Conservation (phyloP, 2,329 filamentous ascomycete species). For the Emmonsiellopsis sp. region DNA sequence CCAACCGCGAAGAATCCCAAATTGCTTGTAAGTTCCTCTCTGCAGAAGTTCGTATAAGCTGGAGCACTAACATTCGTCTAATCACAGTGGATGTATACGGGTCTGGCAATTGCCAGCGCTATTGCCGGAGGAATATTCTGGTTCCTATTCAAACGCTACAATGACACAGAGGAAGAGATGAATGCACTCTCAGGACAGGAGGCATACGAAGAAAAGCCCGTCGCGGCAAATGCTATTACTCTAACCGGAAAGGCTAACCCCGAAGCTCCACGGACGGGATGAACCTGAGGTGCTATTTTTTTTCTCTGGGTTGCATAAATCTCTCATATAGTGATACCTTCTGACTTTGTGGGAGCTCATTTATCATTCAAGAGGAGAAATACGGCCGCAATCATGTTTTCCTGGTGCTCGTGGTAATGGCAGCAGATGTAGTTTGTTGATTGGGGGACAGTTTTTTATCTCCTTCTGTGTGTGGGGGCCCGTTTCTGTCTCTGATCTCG, state of each 20-base stretch:
- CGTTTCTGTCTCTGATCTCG: too few relatives aligned
- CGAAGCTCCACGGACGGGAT: not conserved
- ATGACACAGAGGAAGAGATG: slow-evolving; percentile 40
- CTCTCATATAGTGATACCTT: not conserved
- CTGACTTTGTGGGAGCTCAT: too few relatives aligned
- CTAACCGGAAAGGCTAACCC: not conserved
- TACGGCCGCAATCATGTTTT: too few relatives aligned
- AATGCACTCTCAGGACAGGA: slow-evolving; percentile 34
- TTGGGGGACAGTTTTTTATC: too few relatives aligned
- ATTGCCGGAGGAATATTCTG: slow-evolving; percentile 46
- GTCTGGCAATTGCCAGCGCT: slow-evolving; percentile 42
- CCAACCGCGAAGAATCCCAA: slow-evolving; percentile 54
- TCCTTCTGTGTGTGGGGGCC: too few relatives aligned
- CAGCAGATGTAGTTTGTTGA: too few relatives aligned
- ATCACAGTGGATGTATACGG: slow-evolving; percentile 51
- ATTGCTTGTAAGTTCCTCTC: slow-evolving; percentile 32
- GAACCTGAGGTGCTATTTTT: too few relatives aligned
- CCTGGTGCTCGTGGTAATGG: too few relatives aligned
- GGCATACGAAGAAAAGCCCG: slow-evolving; percentile 6
- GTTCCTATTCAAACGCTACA: slow-evolving; percentile 39
- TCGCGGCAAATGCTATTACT: slow-evolving; percentile 5
- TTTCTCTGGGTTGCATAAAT: too few relatives aligned
- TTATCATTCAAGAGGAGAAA: too few relatives aligned
- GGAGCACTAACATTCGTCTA: not conserved
- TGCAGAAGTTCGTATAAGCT: not conserved